A percentile compares a stretch with the other conserved stretches of the same genome.
Evolutionary conservation across 371 early-diverging fungal species (phyloP).

Genomic region (Furculomyces boomerangus): DNA sequence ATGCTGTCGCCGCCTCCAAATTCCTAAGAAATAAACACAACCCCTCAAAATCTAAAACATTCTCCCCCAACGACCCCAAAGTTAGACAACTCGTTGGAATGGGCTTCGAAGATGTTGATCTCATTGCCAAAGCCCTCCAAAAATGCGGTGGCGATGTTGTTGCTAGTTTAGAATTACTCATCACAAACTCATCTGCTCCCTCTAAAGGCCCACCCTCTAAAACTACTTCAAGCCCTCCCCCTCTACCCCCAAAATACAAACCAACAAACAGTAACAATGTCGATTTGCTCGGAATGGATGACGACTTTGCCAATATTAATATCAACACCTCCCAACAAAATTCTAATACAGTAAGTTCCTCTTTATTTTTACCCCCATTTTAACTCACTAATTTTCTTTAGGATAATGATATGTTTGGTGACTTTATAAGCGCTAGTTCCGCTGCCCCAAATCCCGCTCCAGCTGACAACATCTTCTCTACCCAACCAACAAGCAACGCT

Average conservation of each 20-base stretch:
- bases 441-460: background rate
- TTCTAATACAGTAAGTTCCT: background rate
- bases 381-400: background rate
- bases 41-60: slow-evolving; percentile 3
- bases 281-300: slow-evolving; percentile 11
- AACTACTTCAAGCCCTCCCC: slow-evolving; percentile 1
- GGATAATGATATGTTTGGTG: slow-evolving; percentile 18
- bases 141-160: slow-evolving; percentile 54
- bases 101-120: slow-evolving; percentile 52
- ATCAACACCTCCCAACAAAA: background rate
- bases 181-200: slow-evolving; percentile 19
- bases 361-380: background rate
- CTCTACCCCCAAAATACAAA: background rate
- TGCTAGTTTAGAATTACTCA: slow-evolving; percentile 48
- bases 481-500: background rate
- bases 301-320: slow-evolving; percentile 4
- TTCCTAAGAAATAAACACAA: slow-evolving; percentile 10
- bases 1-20: slow-evolving; percentile 38
- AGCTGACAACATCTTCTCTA: background rate
- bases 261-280: background rate
- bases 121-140: slow-evolving; percentile 37
- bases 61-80: slow-evolving; percentile 13
- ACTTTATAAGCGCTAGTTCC: slow-evolving; percentile 13
- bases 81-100: slow-evolving; percentile 38
- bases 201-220: slow-evolving; percentile 12